Conservation (phyloP, 805 yeast genomes). For the Scheffersomyces ergatensis region DNA sequence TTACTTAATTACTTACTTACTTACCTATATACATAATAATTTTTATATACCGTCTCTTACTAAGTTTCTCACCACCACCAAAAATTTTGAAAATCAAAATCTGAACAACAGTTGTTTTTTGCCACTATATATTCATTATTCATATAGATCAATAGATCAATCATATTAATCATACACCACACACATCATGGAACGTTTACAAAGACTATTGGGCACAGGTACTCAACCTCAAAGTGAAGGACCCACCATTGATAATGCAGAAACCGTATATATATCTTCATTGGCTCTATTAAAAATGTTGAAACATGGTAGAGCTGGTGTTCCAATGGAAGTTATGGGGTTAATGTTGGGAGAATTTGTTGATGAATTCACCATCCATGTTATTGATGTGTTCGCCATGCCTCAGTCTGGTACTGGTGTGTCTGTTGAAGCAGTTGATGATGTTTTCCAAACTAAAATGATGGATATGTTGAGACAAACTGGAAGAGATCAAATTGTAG, state of each 20-base stretch:
- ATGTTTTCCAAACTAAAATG: constrained; percentile 97
- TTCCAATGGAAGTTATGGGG: constrained; percentile 87
- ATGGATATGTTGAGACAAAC: constrained; percentile 99
- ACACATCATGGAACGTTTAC: constrained; percentile 45
- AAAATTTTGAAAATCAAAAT: too few species aligned
- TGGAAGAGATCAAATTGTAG: constrained; percentile 99
- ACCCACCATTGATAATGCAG: constrained; percentile 90
- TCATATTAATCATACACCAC: background rate
- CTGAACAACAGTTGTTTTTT: too few species aligned
- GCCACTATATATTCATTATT: too few species aligned
- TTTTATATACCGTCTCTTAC: too few species aligned
- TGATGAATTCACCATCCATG: constrained; percentile 95
- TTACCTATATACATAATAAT: too few species aligned
- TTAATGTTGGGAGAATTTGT: constrained; percentile 97
- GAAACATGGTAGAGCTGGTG: constrained; percentile 94
- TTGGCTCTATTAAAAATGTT: constrained; percentile 94
- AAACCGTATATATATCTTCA: constrained; percentile 94
- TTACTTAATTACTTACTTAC: too few species aligned
- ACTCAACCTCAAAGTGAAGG: constrained; percentile 55
- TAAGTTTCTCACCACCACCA: too few species aligned
- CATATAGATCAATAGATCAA: too few species aligned
- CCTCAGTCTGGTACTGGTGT: constrained; percentile 99
- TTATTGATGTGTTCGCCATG: constrained; percentile 98
- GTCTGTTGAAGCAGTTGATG: constrained; percentile 98
- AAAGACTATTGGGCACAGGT: constrained; percentile 44